These are phyloP conservation scores for Vitellaria paradoxa DNA, from an alignment of 179 eudicot species.

Conservation along the genomic window DNA sequence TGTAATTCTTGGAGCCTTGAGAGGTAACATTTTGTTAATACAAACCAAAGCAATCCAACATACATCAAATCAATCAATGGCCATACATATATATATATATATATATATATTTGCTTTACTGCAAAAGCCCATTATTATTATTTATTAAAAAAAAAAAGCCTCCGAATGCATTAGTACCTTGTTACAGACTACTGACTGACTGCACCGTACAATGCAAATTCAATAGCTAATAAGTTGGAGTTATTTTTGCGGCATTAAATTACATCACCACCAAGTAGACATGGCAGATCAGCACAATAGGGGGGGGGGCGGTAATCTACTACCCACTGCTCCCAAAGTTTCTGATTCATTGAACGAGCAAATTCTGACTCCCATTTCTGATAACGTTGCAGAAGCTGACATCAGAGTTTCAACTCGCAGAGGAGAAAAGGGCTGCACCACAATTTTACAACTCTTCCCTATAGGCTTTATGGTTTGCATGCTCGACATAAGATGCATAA, in stretches of 20 bases:
- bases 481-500: constrained; percentile 53
- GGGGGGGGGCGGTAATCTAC: not conserved
- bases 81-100: too few relatives aligned
- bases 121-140: too few relatives aligned
- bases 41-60: too few relatives aligned
- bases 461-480: constrained; percentile 25
- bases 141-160: too few relatives aligned
- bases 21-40: too few relatives aligned
- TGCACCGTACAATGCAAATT: not conserved
- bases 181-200: not conserved
- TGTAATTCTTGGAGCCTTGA: too few relatives aligned
- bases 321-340: constrained; percentile 6
- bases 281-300: not conserved
- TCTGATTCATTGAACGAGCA: not conserved
- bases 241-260: not conserved
- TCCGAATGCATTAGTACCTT: too few relatives aligned
- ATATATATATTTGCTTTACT: too few relatives aligned
- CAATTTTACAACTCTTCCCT: constrained; percentile 55
- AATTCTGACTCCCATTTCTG: not conserved
- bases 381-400: constrained; percentile 3
- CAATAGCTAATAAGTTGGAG: too few relatives aligned
- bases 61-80: too few relatives aligned
- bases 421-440: not conserved
- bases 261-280: not conserved
- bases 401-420: not conserved